Evolutionary conservation across 169 alveolate genomes (phyloP).

Genomic region (Eimeria sp.): DNA sequence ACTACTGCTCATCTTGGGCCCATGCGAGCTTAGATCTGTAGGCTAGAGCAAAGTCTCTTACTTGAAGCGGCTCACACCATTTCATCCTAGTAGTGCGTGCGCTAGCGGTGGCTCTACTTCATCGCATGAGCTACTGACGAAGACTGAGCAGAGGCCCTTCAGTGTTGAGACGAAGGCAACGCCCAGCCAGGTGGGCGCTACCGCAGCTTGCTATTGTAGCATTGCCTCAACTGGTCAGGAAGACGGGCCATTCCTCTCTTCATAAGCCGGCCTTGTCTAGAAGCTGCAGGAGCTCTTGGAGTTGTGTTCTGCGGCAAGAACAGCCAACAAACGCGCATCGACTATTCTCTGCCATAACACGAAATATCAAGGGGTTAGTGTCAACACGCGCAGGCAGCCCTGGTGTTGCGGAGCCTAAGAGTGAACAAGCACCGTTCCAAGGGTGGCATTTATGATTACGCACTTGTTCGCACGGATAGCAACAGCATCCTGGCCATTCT

Average conservation of each 20-base stretch:
- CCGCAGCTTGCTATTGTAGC: not conserved
- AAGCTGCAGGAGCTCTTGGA: slow-evolving; percentile 67
- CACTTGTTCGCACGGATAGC: slow-evolving; percentile 76
- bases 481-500: slow-evolving; percentile 72
- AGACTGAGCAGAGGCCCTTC: not conserved
- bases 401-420: not conserved
- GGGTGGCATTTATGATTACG: not conserved
- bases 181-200: not conserved
- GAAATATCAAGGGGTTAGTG: not conserved
- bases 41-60: not conserved
- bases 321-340: not conserved
- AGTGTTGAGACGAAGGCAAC: not conserved
- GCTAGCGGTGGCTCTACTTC: not conserved
- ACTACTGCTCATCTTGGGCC: not conserved
- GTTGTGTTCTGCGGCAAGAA: slow-evolving; percentile 55
- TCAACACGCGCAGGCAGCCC: not conserved
- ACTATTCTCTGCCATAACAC: not conserved
- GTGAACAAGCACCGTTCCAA: too few species aligned
- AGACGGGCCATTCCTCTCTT: not conserved
- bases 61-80: not conserved
- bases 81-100: not conserved
- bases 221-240: not conserved
- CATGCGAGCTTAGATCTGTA: not conserved
- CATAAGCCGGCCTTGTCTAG: slow-evolving; percentile 69
- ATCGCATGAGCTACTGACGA: not conserved